Evolutionary conservation across 1,284 basidiomycete species (phyloP), one percentile per base, ranked within the genome.

Genomic region (Ceratobasidium sp.): DNA sequence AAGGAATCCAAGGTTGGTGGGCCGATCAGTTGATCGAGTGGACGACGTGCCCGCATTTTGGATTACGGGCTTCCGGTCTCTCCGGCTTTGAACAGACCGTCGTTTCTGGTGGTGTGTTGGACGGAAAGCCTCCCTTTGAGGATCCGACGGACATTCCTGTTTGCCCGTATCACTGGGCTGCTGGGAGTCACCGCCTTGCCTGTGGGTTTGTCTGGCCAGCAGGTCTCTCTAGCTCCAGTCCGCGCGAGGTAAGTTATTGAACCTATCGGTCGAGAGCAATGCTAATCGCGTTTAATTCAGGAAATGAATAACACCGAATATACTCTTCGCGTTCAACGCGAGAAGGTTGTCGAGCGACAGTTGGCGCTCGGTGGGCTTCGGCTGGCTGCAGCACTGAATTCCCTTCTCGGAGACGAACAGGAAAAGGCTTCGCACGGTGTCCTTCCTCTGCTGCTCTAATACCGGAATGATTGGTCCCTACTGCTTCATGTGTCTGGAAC

Each of bases 221-320:
- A 75, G 91, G 86, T 74, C 84, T 94, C 0, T 6, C 51, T n/a
- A 48, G 64, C n/a, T 45, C 53, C 6, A 66, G 66, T 45, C 36
- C 53, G 53, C 41, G 31, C 17, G 24, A 2, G 33, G 11, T 19
- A n/a, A 31, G 5, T 11, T n/a, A 2, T 62, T 17, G 8, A 5
- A 9, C 24, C 50, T 2, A 22, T 1, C 41, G 5, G 11, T 19
- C 33, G 19, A 24, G 6, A 11, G 27, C 4, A 33, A 22, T 15
- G 8, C 15, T 64, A 15, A 64, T 15, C 4, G 48, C n/a, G 2
- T 2, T 11, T 19, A 41, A 86, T 89, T 75, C 86, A 93, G 44
- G 93, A 97, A 82, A 87, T 98, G n/a, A 93, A 97, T 82, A 95
- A 93, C 27, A 90, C 93, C 0, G 85, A 90, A 77, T 98, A 98